phyloP scores from a whole-genome alignment of 768 basidiomycete genomes.

The Russula compacta region DNA sequence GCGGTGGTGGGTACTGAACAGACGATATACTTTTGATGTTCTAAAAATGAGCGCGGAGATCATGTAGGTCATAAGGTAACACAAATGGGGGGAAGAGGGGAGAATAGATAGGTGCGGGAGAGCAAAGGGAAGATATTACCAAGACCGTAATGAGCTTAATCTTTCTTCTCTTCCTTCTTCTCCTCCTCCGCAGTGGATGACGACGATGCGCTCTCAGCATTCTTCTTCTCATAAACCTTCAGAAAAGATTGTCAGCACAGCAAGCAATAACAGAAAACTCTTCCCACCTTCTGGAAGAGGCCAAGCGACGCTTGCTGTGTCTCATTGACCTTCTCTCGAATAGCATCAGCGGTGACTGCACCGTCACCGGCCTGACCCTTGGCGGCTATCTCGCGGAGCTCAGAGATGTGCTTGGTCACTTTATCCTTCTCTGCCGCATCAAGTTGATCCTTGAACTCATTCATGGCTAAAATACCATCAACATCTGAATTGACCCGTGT shows the following conservation, averaged over 20 bases:
- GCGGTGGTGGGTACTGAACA: slow-evolving; percentile 12
- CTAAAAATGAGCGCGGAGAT: slow-evolving; percentile 16
- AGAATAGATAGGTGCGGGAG: background rate
- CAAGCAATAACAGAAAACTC: too few relatives aligned
- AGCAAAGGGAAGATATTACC: background rate
- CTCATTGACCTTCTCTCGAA: slow-evolving; percentile 89
- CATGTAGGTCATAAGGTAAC: slow-evolving; percentile 10
- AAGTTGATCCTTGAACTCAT: slow-evolving; percentile 96
- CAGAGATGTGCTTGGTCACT: slow-evolving; percentile 75
- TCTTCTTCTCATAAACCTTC: slow-evolving; percentile 79
- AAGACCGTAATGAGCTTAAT: slow-evolving; percentile 36
- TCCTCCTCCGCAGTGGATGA: slow-evolving; percentile 29
- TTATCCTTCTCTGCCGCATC: slow-evolving; percentile 90
- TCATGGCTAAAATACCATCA: slow-evolving; percentile 53
- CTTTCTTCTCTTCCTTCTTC: slow-evolving; percentile 69
- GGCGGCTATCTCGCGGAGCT: slow-evolving; percentile 80
- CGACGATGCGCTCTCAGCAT: slow-evolving; percentile 48
- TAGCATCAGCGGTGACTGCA: slow-evolving; percentile 70
- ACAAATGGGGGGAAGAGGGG: background rate
- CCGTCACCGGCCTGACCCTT: slow-evolving; percentile 87
- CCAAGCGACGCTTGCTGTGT: slow-evolving; percentile 92
- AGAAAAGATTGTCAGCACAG: background rate
- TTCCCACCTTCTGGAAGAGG: slow-evolving; percentile 81
- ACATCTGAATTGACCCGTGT: background rate
- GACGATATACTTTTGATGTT: slow-evolving; percentile 17